These are phyloP conservation scores for Pueraria montana DNA, from an alignment of 306 rosid genomes.

Conservation along the genomic window DNA sequence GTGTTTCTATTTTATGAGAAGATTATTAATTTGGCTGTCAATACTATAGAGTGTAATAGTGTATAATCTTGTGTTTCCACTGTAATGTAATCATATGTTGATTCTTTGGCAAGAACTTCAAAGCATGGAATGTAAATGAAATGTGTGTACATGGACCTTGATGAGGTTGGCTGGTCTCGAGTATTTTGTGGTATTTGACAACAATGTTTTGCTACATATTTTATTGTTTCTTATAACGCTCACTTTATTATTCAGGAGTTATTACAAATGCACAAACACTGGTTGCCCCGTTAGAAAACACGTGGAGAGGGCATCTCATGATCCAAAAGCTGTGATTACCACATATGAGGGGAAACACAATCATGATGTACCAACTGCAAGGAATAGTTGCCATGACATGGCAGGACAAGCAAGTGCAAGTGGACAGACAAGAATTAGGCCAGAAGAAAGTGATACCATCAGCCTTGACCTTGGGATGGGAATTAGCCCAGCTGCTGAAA, in stretches of 20 bases:
- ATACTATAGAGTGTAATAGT: background rate
- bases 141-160: background rate
- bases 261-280: constrained; percentile 93
- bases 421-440: constrained; percentile 64
- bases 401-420: constrained; percentile 61
- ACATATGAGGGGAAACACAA: constrained; percentile 98
- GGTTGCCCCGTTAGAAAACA: constrained; percentile 99
- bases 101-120: constrained; percentile 9
- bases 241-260: constrained; percentile 75
- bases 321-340: constrained; percentile 98
- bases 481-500: constrained; percentile 66
- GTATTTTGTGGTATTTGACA: constrained; percentile 11
- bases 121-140: constrained; percentile 26
- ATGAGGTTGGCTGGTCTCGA: constrained; percentile 25
- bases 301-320: constrained; percentile 98
- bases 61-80: constrained; percentile 1
- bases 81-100: constrained; percentile 22
- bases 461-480: constrained; percentile 99
- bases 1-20: constrained; percentile 8
- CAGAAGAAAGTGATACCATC: constrained; percentile 79
- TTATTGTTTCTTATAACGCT: constrained; percentile 49
- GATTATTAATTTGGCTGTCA: constrained; percentile 8
- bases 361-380: constrained; percentile 95
- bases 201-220: constrained; percentile 8
- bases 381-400: constrained; percentile 82